Base-by-base conservation (phyloP, 495 filamentous ascomycete species). In the Letharia lupina region DNA sequence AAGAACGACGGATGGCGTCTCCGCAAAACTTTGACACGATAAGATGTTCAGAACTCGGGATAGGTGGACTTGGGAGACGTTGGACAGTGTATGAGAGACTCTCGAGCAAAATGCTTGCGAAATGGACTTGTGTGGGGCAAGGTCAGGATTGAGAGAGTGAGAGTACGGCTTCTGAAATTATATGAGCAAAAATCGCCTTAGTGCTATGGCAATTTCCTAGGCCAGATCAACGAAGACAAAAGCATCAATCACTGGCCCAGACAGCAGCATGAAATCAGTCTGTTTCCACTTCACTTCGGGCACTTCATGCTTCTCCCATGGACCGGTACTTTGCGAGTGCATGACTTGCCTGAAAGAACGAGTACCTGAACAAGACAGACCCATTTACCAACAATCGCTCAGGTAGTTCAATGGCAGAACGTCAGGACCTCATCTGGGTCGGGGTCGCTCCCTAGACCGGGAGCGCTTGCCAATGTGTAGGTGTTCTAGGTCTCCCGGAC, bases 361-460 rank as follows among this genome's bases (percentile, higher is more conserved):
- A 18, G 5, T 44, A 54, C 3, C n/a, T 16, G 7, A 44, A 57
- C 20, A 56, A 54, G n/a, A 13, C 23, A 28, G 35, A 15, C 18
- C 33, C 40, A 23, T 28, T 39, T 10, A 45, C 16, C 23, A 47
- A 64, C 10, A 45, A 15, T 52, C 10, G 63, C 63, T 56, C 63
- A 35, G 63, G 39, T 35, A 47, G 15, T 58, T 45, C 63, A 64
- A 35, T 45, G 39, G 50, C 42, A 64, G 50, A 64, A 57, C 48
- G 10, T 45, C 52, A 58, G 39, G 52, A 6, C 15, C 20, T 47
- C 4, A n/a, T 42, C 23, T 33, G 63, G 40, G 50, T 28, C 0
- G 52, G 28, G 40, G 40, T 64, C 20, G 47, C 62, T n/a, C 62
- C 37, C 33, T 56, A 63, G 35, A 37, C 50, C 28, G 13, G 18